Conservation (phyloP, 2,329 filamentous ascomycete genomes). For the Colletotrichum destructivum region DNA sequence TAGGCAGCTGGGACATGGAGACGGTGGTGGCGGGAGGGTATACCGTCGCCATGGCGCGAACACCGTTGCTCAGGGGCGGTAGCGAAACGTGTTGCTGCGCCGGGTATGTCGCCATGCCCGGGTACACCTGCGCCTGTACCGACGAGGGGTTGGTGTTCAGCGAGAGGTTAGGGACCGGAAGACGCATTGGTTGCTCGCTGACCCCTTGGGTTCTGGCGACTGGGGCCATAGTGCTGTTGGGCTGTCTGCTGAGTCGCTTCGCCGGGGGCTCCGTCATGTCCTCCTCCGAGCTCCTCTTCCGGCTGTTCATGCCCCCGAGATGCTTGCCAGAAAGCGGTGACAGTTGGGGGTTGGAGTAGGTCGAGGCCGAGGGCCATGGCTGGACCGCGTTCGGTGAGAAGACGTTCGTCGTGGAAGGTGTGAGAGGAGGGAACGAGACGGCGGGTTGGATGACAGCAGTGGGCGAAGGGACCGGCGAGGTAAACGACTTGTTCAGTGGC, state of each 20-base stretch:
- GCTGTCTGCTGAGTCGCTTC: constrained; percentile 62
- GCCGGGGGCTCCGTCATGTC: constrained; percentile 68
- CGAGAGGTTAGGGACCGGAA: constrained; percentile 81
- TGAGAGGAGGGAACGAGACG: constrained; percentile 52
- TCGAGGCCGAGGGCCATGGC: constrained; percentile 56
- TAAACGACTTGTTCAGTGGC: constrained; percentile 56
- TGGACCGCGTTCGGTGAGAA: constrained; percentile 59
- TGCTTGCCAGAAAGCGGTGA: constrained; percentile 65
- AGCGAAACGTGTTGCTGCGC: constrained; percentile 68
- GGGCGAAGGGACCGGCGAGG: constrained; percentile 67
- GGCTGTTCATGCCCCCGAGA: constrained; percentile 56
- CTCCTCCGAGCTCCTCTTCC: constrained; percentile 68
- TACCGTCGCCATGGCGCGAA: constrained; percentile 83
- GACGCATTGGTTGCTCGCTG: constrained; percentile 59
- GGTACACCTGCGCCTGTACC: constrained; percentile 50
- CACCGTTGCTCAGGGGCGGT: constrained; percentile 72
- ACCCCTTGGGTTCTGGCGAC: constrained; percentile 33
- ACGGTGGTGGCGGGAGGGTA: constrained; percentile 66
- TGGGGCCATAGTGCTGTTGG: constrained; percentile 41
- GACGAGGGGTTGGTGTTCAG: constrained; percentile 65
- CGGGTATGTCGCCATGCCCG: constrained; percentile 57
- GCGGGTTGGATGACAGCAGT: constrained; percentile 53
- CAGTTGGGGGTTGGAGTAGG: constrained; percentile 57
- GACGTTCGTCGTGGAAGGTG: constrained; percentile 51
- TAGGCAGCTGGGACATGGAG: constrained; percentile 42